Conservation (phyloP, 2,329 filamentous ascomycete species). For the Harringtonia lauricola region DNA sequence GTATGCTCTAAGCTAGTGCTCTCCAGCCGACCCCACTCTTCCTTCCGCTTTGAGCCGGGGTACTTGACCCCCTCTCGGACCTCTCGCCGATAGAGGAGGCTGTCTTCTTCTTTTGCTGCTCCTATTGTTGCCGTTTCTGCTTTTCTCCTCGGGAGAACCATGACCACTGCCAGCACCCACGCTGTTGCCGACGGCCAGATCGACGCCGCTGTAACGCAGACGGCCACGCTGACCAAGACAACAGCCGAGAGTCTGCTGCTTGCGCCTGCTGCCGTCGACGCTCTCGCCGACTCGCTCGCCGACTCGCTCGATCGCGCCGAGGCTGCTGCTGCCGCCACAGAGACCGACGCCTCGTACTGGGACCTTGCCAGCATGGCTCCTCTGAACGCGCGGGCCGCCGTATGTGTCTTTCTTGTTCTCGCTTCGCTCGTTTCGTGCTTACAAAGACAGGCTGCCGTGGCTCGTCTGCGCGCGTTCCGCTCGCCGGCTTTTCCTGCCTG, state of each 20-base stretch:
- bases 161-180: no score
- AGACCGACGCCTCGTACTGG: conserved; percentile 36
- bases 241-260: no score
- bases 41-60: no score
- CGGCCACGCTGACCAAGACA: no score
- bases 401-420: conserved; percentile 24
- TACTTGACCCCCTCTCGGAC: no score
- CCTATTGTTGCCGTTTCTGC: neutral
- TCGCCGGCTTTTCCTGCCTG: conserved; percentile 51
- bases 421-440: neutral
- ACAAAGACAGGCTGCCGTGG: conserved; percentile 52
- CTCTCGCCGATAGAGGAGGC: no score
- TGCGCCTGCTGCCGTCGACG: conserved; percentile 1
- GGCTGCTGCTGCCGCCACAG: neutral
- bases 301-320: conserved; percentile 9
- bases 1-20: no score
- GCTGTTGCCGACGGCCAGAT: no score
- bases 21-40: no score
- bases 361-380: conserved; percentile 46
- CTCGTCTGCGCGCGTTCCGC: conserved; percentile 48
- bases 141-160: no score
- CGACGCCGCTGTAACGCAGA: no score
- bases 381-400: conserved; percentile 41
- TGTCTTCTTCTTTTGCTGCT: no score
- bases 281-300: conserved; percentile 3